A percentile compares a stretch with the other conserved stretches of the same genome.
Evolutionary conservation across 768 basidiomycete species (phyloP).

Genomic region (Cystofilobasidium capitatum): DNA sequence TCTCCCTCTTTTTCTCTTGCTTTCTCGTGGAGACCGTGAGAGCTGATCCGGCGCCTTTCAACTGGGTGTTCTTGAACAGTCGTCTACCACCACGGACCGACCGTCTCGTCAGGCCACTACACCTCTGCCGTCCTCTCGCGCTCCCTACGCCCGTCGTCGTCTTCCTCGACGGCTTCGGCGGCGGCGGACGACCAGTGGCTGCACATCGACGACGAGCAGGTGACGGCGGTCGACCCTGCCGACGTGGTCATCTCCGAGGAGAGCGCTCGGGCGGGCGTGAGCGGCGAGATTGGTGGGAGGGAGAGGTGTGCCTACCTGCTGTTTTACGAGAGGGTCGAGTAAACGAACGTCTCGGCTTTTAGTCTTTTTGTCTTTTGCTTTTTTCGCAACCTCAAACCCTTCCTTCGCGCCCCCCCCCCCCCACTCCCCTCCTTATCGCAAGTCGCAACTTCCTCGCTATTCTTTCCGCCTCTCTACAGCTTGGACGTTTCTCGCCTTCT

Average conservation of each 20-base stretch:
- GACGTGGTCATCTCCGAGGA: conserved; percentile 49
- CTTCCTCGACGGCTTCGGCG: conserved; percentile 42
- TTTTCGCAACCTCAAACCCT: too few species aligned
- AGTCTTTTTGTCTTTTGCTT: too few species aligned
- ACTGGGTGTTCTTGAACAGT: conserved; percentile 43
- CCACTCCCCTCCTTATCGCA: too few species aligned
- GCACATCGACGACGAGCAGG: conserved; percentile 84
- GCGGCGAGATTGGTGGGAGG: conserved; percentile 40
- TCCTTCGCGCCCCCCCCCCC: too few species aligned
- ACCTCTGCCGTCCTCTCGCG: conserved; percentile 73
- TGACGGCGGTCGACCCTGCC: conserved; percentile 55
- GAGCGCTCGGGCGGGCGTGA: conserved; percentile 49
- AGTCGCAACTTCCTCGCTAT: too few species aligned
- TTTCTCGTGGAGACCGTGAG: too few species aligned
- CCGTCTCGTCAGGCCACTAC: conserved; percentile 89
- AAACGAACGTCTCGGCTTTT: neutral
- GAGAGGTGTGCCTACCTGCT: conserved; percentile 77
- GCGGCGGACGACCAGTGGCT: conserved; percentile 60
- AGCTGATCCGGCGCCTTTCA: too few species aligned
- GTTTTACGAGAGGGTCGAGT: conserved; percentile 60
- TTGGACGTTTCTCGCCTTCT: too few species aligned
- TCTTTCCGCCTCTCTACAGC: too few species aligned
- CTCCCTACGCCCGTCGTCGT: conserved; percentile 38
- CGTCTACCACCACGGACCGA: conserved; percentile 84
- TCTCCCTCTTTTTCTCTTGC: neutral